phyloP scores from a whole-genome alignment of 1,284 basidiomycete species.

The Omphalotus olearius region DNA sequence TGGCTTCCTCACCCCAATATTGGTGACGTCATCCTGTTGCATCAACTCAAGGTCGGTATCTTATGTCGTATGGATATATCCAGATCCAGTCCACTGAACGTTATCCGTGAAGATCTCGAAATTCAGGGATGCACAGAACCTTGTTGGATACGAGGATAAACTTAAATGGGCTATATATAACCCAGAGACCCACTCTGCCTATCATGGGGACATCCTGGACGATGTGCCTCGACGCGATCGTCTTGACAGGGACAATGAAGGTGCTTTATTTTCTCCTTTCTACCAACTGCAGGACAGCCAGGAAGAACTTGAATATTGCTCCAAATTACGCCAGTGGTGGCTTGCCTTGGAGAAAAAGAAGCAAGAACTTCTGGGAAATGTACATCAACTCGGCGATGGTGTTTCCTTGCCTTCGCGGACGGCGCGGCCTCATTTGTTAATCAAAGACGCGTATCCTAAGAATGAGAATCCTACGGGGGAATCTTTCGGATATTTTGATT shows the following conservation, averaged over 20 bases:
- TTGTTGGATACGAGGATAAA: conserved; percentile 37
- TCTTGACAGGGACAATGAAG: background rate
- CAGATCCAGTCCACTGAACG: too few relatives aligned
- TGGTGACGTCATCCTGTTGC: conserved; percentile 44
- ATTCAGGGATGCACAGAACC: conserved; percentile 14
- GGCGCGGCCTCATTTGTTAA: conserved; percentile 40
- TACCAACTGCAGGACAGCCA: conserved; percentile 21
- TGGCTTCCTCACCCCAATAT: conserved; percentile 44
- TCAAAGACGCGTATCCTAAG: conserved; percentile 46
- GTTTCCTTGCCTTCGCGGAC: conserved; percentile 7
- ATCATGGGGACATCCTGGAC: conserved; percentile 25
- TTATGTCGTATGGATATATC: too few relatives aligned
- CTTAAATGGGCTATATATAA: conserved; percentile 36
- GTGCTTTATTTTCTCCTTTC: conserved; percentile 30
- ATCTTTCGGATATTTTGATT: conserved; percentile 59
- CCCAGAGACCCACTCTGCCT: conserved; percentile 21
- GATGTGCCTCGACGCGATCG: conserved; percentile 23
- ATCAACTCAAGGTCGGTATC: conserved; percentile 30
- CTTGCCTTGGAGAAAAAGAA: conserved; percentile 27
- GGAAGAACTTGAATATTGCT: conserved; percentile 29
- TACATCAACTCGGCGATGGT: conserved; percentile 9
- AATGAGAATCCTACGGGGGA: conserved; percentile 15
- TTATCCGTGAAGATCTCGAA: too few relatives aligned
- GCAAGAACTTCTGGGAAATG: conserved; percentile 18
- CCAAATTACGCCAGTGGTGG: conserved; percentile 53